Percentiles rank a stretch among this genome's conserved stretches.
Evolutionary conservation across 345 rosid species (phyloP).

Genomic region (Eucalyptus pumila): DNA sequence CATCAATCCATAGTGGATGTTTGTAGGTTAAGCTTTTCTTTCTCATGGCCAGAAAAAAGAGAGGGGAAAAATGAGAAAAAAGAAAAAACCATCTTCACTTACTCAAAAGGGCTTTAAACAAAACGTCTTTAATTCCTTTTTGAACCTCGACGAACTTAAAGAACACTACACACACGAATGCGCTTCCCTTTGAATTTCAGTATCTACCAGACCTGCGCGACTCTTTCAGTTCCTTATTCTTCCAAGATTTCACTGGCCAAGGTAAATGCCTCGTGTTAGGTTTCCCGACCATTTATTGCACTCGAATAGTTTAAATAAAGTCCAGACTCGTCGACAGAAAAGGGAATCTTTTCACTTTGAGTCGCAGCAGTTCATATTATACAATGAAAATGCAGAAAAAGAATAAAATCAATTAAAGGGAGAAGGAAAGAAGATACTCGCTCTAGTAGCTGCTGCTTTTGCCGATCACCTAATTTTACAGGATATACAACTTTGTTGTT

Average conservation of each 20-base stretch:
- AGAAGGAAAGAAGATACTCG: not conserved
- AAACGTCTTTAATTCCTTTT: not conserved
- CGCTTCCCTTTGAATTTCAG: not conserved
- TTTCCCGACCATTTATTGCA: not conserved
- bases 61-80: not conserved
- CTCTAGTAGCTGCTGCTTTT: not conserved
- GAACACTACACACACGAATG: not conserved
- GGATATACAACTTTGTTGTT: not conserved
- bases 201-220: not conserved
- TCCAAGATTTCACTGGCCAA: not conserved
- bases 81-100: not conserved
- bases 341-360: not conserved
- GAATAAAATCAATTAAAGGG: not conserved
- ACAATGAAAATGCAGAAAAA: not conserved
- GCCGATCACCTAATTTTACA: not conserved
- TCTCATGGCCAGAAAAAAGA: not conserved
- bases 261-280: not conserved
- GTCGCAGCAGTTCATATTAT: not conserved
- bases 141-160: not conserved
- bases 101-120: not conserved
- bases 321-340: not conserved
- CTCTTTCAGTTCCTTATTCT: not conserved
- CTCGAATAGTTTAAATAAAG: not conserved
- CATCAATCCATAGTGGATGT: not conserved
- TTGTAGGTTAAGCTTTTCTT: not conserved